Conservation (phyloP, 345 rosid genomes). For the Toxicodendron radicans region DNA sequence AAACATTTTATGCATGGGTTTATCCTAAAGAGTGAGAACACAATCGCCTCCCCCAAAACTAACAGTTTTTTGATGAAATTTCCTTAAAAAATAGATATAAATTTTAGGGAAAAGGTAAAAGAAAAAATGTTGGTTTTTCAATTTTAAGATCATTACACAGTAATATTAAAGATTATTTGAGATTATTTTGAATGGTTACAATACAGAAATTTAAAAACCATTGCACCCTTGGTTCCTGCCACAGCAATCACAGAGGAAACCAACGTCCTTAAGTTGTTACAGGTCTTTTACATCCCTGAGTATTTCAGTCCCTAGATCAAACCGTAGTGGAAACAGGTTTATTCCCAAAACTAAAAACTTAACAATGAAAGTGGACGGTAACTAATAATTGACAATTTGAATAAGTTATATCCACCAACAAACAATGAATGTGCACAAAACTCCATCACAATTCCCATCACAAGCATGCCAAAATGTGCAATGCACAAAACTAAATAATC, state of each 20-base stretch:
- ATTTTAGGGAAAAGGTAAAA: background rate
- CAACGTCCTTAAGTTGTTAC: background rate
- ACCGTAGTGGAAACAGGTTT: background rate
- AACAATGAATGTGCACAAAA: constrained; percentile 2
- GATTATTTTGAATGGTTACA: background rate
- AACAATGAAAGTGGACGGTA: background rate
- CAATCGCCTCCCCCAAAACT: background rate
- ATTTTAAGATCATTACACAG: too few relatives aligned
- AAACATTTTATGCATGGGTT: background rate
- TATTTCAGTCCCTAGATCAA: background rate
- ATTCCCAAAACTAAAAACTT: background rate
- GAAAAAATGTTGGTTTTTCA: background rate
- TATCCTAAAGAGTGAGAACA: background rate
- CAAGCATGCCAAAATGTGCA: constrained; percentile 3
- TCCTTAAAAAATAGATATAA: background rate
- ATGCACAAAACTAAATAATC: constrained; percentile 1
- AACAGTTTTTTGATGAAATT: background rate
- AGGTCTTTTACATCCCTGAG: background rate
- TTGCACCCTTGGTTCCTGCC: background rate
- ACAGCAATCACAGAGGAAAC: background rate
- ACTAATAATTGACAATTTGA: background rate
- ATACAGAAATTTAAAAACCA: background rate
- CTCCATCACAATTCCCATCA: constrained; percentile 11
- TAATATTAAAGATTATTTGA: too few relatives aligned
- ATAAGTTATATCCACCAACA: background rate